Evolutionary conservation across 495 filamentous ascomycete genomes (phyloP), one percentile per base, ranked within the genome.

Genomic region (Annulohypoxylon maeteangense): DNA sequence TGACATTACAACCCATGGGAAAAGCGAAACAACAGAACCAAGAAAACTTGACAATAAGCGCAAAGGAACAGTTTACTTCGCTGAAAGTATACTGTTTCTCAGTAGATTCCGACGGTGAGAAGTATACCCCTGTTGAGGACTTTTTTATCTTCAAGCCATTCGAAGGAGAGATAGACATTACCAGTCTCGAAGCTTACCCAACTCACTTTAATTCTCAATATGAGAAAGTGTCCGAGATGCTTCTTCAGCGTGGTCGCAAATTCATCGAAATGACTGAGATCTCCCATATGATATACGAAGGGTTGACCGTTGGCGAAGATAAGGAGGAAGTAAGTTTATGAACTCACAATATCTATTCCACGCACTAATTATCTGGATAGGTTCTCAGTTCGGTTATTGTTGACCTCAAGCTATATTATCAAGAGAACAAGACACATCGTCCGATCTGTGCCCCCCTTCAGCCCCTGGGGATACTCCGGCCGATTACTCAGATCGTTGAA

Each of bases 251-350:
- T 4, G 51, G 51, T 11, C 51, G 51, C 29, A 55, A 55, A 20
- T 55, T 55, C 29, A 55, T 55, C 27, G 51, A 55, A 20, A 55
- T 55, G 51, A 55, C 51, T 7, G 7, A 27, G 7, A 55, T 55
- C 8, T 55, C 51, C n/a, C 51, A 55, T 14, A 55, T 55, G 51
- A 55, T 29, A n/a, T 55, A 55, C 16, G 51, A 55, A 16, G 51
- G 51, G 4, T 7, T 36, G 2, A 55, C 51, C 2, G 29, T 55
- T 3, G 51, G 51, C 3, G 51, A 55, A 32, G 51, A 55, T 18
- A 55, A 34, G n/a, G 51, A 55, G 20, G 51, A 55, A 29, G 51
- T 55, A 18, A 8, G 51, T 34, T 10, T 10, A 36, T 25, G 12
- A 34, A 18, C n/a, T 11, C 27, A 6, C n/a, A 36, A 34, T 20